Conservation (phyloP, 306 rosid genomes). For the Medicago lupulina region DNA sequence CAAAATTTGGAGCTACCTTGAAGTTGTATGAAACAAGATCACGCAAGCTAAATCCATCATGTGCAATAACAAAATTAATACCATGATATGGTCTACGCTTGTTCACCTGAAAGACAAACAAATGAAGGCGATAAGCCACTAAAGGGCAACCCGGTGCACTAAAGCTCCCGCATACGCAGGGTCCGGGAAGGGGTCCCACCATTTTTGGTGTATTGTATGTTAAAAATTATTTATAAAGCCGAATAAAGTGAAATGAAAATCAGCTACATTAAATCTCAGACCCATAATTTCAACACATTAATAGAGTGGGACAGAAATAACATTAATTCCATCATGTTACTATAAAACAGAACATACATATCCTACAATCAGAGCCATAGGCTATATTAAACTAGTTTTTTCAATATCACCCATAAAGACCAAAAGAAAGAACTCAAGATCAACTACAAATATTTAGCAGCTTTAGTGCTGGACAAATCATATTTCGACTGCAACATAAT, state of each 20-base stretch:
- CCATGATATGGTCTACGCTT: slow-evolving; percentile 90
- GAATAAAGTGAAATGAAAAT: slow-evolving; percentile 12
- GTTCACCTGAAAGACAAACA: slow-evolving; percentile 64
- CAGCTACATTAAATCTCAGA: slow-evolving; percentile 9
- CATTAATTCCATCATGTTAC: background rate
- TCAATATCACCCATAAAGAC: slow-evolving; percentile 16
- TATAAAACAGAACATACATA: slow-evolving; percentile 7
- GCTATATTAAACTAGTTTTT: slow-evolving; percentile 7
- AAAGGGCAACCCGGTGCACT: too few relatives aligned
- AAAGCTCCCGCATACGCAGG: too few relatives aligned
- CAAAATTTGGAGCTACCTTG: slow-evolving; percentile 65
- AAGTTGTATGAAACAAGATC: slow-evolving; percentile 95
- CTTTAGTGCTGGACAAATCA: background rate
- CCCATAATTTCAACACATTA: slow-evolving; percentile 23
- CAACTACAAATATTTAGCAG: slow-evolving; percentile 33
- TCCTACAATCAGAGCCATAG: slow-evolving; percentile 12
- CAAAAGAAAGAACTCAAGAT: slow-evolving; percentile 11
- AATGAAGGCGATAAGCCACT: slow-evolving; percentile 34
- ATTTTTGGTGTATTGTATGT: too few relatives aligned
- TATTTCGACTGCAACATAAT: background rate
- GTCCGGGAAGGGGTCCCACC: too few relatives aligned
- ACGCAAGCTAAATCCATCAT: slow-evolving; percentile 83
- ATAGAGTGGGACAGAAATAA: slow-evolving; percentile 6
- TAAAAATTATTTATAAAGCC: slow-evolving; percentile 27
- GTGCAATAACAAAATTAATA: slow-evolving; percentile 82